These are phyloP conservation scores for Dissoconium aciculare DNA, from an alignment of 2,329 filamentous ascomycete species.

Conservation along the genomic window DNA sequence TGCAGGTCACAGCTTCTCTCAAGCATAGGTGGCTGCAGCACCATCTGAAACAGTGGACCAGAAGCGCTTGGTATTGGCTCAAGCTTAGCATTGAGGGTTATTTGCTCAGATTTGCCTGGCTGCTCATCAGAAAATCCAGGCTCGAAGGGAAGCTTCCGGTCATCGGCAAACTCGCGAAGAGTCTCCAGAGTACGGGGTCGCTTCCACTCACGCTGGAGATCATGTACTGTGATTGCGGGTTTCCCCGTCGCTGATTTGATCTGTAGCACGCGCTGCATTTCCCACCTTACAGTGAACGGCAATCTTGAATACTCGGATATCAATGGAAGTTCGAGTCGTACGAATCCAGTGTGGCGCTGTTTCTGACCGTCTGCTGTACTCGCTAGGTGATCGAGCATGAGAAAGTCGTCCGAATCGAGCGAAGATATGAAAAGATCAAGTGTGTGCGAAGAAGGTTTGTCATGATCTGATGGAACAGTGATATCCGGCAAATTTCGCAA, in stretches of 20 bases:
- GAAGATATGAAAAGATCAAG: no score
- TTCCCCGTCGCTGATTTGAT: neutral
- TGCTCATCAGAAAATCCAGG: slow-evolving; percentile 3
- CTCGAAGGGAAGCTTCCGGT: slow-evolving; percentile 2
- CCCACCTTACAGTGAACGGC: slow-evolving; percentile 12
- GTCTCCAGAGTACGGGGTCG: slow-evolving; percentile 3
- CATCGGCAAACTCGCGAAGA: slow-evolving; percentile 7
- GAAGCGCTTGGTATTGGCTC: slow-evolving; percentile 5
- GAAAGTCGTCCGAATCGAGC: no score
- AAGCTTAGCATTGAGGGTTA: slow-evolving; percentile 8
- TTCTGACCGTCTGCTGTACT: no score
- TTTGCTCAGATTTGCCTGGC: slow-evolving; percentile 3
- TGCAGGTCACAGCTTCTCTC: slow-evolving; percentile 16
- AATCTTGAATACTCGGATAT: no score
- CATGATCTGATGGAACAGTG: no score
- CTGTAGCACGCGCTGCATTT: slow-evolving; percentile 14
- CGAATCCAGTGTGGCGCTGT: no score
- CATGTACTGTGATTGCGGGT: neutral
- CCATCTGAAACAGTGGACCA: slow-evolving; percentile 13
- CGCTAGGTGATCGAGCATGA: no score
- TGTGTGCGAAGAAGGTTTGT: no score
- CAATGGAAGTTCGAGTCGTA: no score
- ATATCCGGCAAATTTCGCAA: no score
- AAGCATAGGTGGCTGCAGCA: slow-evolving; percentile 10
- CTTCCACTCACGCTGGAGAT: slow-evolving; percentile 5